Percentiles rank a stretch among this genome's conserved stretches.
Evolutionary conservation across 2,329 filamentous ascomycete species (phyloP).

Genomic region (Colletotrichum sp.): DNA sequence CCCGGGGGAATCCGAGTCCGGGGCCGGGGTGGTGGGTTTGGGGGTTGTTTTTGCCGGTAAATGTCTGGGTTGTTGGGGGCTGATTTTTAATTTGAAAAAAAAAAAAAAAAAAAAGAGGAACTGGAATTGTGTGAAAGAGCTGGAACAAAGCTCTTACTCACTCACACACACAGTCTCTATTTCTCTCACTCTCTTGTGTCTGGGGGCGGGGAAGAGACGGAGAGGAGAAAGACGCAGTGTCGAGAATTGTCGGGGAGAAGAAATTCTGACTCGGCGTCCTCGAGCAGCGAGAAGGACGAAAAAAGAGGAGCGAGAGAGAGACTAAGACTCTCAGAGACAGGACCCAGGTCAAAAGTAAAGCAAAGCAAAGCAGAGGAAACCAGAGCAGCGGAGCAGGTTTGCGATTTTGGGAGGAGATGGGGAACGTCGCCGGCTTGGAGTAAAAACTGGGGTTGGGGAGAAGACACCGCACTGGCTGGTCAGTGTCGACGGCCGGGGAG

Average conservation of each 20-base stretch:
- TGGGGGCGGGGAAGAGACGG: background rate
- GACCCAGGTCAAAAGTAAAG: background rate
- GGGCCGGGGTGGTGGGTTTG: too few relatives aligned
- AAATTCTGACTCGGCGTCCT: slow-evolving; percentile 1
- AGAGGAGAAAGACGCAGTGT: background rate
- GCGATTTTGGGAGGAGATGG: slow-evolving; percentile 16
- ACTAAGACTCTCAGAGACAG: background rate
- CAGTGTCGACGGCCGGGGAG: slow-evolving; percentile 2
- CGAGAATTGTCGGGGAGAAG: slow-evolving; percentile 9
- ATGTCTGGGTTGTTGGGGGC: too few relatives aligned
- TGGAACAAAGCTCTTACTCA: background rate
- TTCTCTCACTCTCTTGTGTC: background rate
- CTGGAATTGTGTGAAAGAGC: background rate
- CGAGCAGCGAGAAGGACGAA: background rate
- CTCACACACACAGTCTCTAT: background rate
- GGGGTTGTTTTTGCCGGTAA: too few relatives aligned
- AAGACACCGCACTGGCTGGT: background rate
- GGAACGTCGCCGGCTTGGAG: slow-evolving; percentile 19
- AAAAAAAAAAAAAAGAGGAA: background rate
- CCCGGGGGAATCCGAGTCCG: too few relatives aligned
- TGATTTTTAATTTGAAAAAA: too few relatives aligned
- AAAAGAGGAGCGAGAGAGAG: background rate
- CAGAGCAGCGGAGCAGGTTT: slow-evolving; percentile 15
- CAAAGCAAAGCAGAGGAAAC: background rate
- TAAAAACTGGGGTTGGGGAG: slow-evolving; percentile 19